phyloP scores from a whole-genome alignment of 2,329 filamentous ascomycete species.

The Tolypocladium endophyticum region DNA sequence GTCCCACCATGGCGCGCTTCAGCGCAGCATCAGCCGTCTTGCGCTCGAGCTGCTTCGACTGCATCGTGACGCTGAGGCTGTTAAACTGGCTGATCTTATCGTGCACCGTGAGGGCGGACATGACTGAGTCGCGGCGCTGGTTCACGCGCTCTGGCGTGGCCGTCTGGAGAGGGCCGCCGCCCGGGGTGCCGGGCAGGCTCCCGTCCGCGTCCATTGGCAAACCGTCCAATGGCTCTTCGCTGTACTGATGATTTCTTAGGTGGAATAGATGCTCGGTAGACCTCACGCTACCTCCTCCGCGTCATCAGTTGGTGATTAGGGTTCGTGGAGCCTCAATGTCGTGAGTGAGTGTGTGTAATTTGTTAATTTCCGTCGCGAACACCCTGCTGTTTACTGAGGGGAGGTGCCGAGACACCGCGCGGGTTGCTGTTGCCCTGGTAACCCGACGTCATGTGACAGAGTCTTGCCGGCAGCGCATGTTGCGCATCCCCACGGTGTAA shows the following conservation, averaged over 20 bases:
- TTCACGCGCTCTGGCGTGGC: constrained; percentile 57
- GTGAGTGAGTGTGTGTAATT: not conserved
- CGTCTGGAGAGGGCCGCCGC: constrained; percentile 45
- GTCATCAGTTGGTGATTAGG: not conserved
- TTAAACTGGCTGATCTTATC: constrained; percentile 67
- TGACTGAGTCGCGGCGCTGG: constrained; percentile 27
- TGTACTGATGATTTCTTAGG: not conserved
- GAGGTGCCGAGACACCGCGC: not conserved
- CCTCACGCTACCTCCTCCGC: not conserved
- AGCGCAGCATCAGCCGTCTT: constrained; percentile 56
- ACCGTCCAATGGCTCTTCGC: not conserved
- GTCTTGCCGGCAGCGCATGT: not conserved
- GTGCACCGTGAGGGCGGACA: constrained; percentile 40
- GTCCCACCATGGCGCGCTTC: constrained; percentile 54
- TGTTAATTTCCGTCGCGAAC: not conserved
- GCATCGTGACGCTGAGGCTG: constrained; percentile 49
- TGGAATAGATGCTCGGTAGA: not conserved
- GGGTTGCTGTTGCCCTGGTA: constrained; percentile 4
- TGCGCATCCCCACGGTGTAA: not conserved
- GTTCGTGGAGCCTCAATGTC: not conserved
- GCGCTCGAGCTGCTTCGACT: constrained; percentile 51
- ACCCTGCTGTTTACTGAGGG: constrained; percentile 7
- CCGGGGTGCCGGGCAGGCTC: constrained; percentile 42
- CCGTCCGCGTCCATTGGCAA: constrained; percentile 29
- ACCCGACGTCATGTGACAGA: constrained; percentile 1